These are phyloP conservation scores for Thermoascus crustaceus DNA, from an alignment of 2,329 filamentous ascomycete genomes.

Conservation along the genomic window DNA sequence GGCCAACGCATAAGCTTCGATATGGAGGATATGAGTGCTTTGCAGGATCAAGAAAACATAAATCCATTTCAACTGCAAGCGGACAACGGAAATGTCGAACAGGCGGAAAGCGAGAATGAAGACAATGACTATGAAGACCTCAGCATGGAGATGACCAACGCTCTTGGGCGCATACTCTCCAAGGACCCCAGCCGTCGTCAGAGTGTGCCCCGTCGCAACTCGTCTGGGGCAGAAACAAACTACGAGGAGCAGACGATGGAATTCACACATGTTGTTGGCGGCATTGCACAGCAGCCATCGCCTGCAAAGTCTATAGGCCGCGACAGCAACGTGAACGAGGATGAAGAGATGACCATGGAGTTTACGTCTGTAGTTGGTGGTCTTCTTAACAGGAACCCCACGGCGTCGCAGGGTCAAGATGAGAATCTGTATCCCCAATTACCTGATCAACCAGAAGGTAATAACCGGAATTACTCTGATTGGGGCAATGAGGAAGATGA, in stretches of 20 bases:
- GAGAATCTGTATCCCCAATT: conserved; percentile 9
- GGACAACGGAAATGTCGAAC: conserved; percentile 6
- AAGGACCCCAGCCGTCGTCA: conserved; percentile 26
- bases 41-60: conserved; percentile 40
- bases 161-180: conserved; percentile 68
- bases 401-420: conserved; percentile 6
- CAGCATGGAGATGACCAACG: conserved; percentile 90
- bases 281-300: conserved; percentile 24
- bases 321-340: conserved; percentile 26
- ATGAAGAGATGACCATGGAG: conserved; percentile 43
- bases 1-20: conserved; percentile 34
- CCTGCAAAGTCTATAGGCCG: conserved; percentile 19
- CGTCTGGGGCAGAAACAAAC: conserved; percentile 35
- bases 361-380: conserved; percentile 40
- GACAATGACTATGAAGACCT: conserved; percentile 57
- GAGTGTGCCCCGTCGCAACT: conserved; percentile 36
- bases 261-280: conserved; percentile 37
- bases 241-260: conserved; percentile 43
- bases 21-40: conserved; percentile 34
- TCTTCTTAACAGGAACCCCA: conserved; percentile 25
- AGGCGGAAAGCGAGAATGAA: conserved; percentile 35
- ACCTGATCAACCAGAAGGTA: conserved; percentile 11
- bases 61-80: conserved; percentile 22
- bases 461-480: conserved; percentile 15
- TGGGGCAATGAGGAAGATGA: conserved; percentile 21